Evolutionary conservation across 2,329 filamentous ascomycete genomes (phyloP), one percentile per base, ranked within the genome.

Genomic region (Xylaria sp.): DNA sequence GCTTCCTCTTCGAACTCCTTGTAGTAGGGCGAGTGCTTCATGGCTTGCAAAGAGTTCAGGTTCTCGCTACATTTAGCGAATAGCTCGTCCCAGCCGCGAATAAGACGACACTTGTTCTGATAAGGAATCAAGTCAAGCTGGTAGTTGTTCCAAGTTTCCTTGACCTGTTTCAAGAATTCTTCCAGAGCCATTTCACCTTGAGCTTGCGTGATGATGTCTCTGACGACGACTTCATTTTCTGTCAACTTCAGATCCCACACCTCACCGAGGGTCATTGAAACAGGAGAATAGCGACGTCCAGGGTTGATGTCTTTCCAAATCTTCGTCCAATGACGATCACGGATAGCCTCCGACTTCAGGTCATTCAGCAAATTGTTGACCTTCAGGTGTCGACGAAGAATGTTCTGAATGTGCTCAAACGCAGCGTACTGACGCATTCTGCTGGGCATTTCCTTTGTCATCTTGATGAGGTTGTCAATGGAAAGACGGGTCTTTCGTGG

Each of bases 1-100:
- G 95, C 95, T 68, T 99, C 94, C 69, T 99, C 94, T 73, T 99
- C 94, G 64, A 99, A 99, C 69, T 97, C 93, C 74, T 97, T 97
- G 81, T 96, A 99, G 75, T 99, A 99, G 0, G 94, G 94, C 4
- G 94, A 99, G 74, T 99, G 93, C 72, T 91, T 89, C 95, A 99
- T 99, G 23, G 94, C 94, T 75, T 97, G 94, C 52, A 99, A 79
- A 4, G 94, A 97, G 76, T 97, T 97, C 59, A 99, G 77, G 69
- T 99, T 96, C 74, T 99, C 94, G 71, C 93, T 96, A 76, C 94
- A 99, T 74, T 97, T 97, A 54, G 93, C 91, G 71, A 99, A 99
- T 13, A 99, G 83, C 65, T 99, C 94, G 69, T 99, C 94, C 89
- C 95, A 99, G 55, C 94, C 94, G 65, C 92, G 90, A 66, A 99